Evolutionary conservation across 2,329 filamentous ascomycete species (phyloP), one percentile per base, ranked within the genome.

Genomic region (Beauveria medogensis): DNA sequence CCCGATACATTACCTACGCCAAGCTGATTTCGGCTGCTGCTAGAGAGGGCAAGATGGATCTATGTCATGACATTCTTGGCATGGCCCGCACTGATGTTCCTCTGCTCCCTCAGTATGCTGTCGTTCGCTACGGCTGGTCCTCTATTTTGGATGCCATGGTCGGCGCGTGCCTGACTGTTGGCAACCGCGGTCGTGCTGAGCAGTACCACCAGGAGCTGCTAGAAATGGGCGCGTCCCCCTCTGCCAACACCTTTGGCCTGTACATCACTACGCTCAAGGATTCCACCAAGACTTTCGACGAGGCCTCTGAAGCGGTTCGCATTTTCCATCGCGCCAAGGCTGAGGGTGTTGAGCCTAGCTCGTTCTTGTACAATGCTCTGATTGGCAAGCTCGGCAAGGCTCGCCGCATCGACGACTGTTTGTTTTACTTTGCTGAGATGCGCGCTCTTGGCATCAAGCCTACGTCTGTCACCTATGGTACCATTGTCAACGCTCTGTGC

Each of bases 261-360:
- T 99, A 97, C 81, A 99, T 99, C 76, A 97, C 95, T n/a, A 97
- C 93, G 2, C 81, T 99, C 64, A 97, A 97, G 79, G 93, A 96
- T 71, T 96, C 91, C 1, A 91, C 91, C 66, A 96, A 96, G 83
- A 97, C 92, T 0, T 97, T 97, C 66, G 94, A 99, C 69, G 94
- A 99, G 74, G 94, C 94, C 12, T 92, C 92, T 9, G 94, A 97
- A 74, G 94, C 94, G 60, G 89, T 97, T 71, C 95, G 95, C 77
- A 96, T 99, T 74, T 99, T 99, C 80, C 88, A 94, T 69, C 90
- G 92, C 61, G 92, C 94, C 62, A 92, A 95, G 78, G 80, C 89
- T 14, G 94, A 99, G 76, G 92, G 93, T 62, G 94, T 99, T 16
- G 91, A 96, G 75, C 92, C 94, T 22, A 96, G 90, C 53, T 96